Evolutionary conservation across 2,329 filamentous ascomycete species (phyloP).

Genomic region (Fusarium pseudocircinatum): DNA sequence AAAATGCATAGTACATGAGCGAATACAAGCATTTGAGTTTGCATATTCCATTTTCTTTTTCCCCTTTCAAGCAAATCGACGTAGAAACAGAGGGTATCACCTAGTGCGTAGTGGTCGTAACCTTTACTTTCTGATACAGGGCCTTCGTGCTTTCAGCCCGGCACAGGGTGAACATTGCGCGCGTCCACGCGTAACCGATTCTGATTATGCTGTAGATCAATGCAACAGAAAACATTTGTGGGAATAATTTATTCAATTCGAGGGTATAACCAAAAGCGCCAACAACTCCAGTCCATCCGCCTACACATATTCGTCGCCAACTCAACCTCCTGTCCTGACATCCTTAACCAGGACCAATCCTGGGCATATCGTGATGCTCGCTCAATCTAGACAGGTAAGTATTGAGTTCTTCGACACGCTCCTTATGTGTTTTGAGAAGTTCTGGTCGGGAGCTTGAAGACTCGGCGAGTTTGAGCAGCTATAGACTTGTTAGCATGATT

Average conservation of each 20-base stretch:
- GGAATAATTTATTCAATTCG: not conserved
- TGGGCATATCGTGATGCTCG: slow-evolving; percentile 97
- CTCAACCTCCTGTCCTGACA: not conserved
- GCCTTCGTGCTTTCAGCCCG: not conserved
- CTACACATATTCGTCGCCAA: not conserved
- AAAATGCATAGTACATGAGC: slow-evolving; percentile 37
- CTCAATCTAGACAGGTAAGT: slow-evolving; percentile 90
- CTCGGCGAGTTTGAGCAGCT: slow-evolving; percentile 84
- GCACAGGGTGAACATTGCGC: not conserved
- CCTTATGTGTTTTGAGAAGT: slow-evolving; percentile 94
- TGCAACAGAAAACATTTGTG: not conserved
- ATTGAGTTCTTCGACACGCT: slow-evolving; percentile 95
- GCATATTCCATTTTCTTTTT: not conserved
- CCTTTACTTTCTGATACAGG: not conserved
- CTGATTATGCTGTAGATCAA: not conserved
- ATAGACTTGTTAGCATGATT: slow-evolving; percentile 15
- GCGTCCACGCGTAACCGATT: not conserved
- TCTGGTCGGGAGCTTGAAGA: slow-evolving; percentile 69
- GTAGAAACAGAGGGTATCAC: not conserved
- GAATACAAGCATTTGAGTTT: slow-evolving; percentile 27
- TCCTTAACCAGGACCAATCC: slow-evolving; percentile 68
- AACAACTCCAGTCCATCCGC: slow-evolving; percentile 32
- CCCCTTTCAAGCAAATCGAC: not conserved
- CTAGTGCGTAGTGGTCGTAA: not conserved
- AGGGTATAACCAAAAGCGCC: slow-evolving; percentile 42